These are phyloP conservation scores for Atkinsonella hypoxylon DNA, from an alignment of 2,329 filamentous ascomycete genomes.

Conservation along the genomic window DNA sequence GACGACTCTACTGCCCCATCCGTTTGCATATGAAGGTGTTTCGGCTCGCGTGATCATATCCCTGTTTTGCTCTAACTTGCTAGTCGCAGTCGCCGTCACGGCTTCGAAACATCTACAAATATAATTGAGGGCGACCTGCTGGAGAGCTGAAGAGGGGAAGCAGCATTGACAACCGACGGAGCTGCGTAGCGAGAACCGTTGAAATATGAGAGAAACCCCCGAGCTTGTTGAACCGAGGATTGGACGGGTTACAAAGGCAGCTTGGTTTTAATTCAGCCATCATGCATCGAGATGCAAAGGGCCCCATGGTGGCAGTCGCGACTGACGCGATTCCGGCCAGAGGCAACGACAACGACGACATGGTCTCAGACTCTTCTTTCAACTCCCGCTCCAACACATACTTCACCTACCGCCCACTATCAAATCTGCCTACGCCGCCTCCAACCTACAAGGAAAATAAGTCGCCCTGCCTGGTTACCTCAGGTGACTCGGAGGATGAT, in stretches of 20 bases:
- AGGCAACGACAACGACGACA: constrained; percentile 23
- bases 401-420: constrained; percentile 56
- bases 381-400: constrained; percentile 30
- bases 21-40: constrained; percentile 1
- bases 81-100: not conserved
- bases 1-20: no score
- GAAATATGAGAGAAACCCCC: constrained; percentile 8
- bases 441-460: constrained; percentile 37
- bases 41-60: constrained; percentile 3
- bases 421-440: constrained; percentile 56
- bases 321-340: constrained; percentile 3
- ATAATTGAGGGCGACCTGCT: no score
- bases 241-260: constrained; percentile 3
- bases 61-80: not conserved
- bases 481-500: constrained; percentile 28
- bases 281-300: constrained; percentile 5
- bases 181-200: not conserved
- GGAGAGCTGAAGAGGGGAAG: not conserved
- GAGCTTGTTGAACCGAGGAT: constrained; percentile 1
- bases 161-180: not conserved
- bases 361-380: no score
- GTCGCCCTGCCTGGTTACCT: constrained; percentile 19
- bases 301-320: not conserved
- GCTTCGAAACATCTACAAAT: constrained; percentile 1
- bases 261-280: not conserved